Base-by-base conservation (phyloP, 768 basidiomycete genomes). In the Lentinus brumalis region DNA sequence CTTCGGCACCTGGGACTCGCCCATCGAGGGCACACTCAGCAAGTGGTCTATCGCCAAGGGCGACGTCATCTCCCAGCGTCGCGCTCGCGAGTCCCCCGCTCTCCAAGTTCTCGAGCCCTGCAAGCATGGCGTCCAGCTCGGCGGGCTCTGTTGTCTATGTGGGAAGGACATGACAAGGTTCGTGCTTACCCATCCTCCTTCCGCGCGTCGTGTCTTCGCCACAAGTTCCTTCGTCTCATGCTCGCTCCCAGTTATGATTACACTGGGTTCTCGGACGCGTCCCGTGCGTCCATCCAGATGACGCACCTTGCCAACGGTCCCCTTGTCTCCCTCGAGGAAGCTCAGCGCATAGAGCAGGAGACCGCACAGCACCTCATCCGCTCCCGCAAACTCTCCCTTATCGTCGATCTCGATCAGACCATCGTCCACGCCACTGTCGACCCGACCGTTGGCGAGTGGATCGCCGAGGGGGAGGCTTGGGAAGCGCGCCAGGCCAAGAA, bases 371-470 rank as follows among this genome's bases (percentile, higher is more conserved):
- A 87, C 66, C 85, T 99, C 39, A 82, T 93, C 69, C 81, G 83
- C 57, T 78, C 83, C 5, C 83, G 87, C 56, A 94, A 88, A 72
- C 86, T 99, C 35, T 94, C 92, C 38, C 87, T 99, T 52, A 98
- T 99, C 66, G 96, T 99, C 67, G 97, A 99, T 79, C 84, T 99
- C 38, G 97, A 99, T 76, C 97, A 99, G 74, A 99, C 97, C 12
- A 95, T 98, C 72, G 93, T 99, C 4, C 97, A 99, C 70, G 96
- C 97, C 8, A 98, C 96, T 0, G 96, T 98, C 29, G 97, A 99
- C 75, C 96, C 97, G 5, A 98, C 97, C 0, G 94, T 98, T 1
- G 96, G 94, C 35, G 96, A 98, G 73, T 98, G 97, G 97, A 92
- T 97, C 69, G 72, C 82, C 2, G 93, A 94, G 66, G 92, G 92